Evolutionary conservation across 208 protist genomes (phyloP).

Genomic region (Acanthamoeba sp.): DNA sequence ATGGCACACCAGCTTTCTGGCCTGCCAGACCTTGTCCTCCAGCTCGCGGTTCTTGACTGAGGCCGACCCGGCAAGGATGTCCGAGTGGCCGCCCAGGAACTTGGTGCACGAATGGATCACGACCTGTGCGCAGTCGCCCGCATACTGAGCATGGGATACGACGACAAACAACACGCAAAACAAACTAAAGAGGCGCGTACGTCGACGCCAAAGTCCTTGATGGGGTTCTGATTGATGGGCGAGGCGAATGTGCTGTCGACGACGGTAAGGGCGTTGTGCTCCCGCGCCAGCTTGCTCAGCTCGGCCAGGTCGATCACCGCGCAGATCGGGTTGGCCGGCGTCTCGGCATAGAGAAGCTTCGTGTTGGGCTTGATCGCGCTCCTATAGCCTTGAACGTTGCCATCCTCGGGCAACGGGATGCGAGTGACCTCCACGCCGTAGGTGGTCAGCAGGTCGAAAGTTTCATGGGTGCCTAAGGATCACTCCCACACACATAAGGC

Average conservation of each 20-base stretch:
- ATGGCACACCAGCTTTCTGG: not conserved
- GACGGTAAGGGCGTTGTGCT: not conserved
- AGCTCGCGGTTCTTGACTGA: slow-evolving; percentile 89
- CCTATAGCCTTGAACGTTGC: slow-evolving; percentile 89
- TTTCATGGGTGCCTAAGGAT: not conserved
- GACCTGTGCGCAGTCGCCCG: slow-evolving; percentile 89
- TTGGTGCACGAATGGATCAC: slow-evolving; percentile 96
- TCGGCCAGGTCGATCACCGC: slow-evolving; percentile 94
- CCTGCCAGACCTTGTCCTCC: slow-evolving; percentile 78
- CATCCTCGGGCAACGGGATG: slow-evolving; percentile 41
- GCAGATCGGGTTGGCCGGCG: slow-evolving; percentile 96
- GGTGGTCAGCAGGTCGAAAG: slow-evolving; percentile 37
- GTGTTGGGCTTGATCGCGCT: slow-evolving; percentile 83
- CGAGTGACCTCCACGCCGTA: slow-evolving; percentile 25
- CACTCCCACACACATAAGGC: not conserved
- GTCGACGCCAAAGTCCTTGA: slow-evolving; percentile 8
- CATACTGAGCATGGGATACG: too few relatives aligned
- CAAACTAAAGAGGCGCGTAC: not conserved
- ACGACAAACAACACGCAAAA: too few relatives aligned
- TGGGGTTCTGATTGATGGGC: slow-evolving; percentile 36
- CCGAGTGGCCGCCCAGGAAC: slow-evolving; percentile 96
- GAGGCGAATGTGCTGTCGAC: slow-evolving; percentile 43
- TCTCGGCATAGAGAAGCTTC: slow-evolving; percentile 95
- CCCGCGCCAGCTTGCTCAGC: slow-evolving; percentile 84
- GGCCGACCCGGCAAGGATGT: slow-evolving; percentile 94